These are phyloP conservation scores for Fraxinus angustifolia DNA, from an alignment of 305 asterid species.

Conservation along the genomic window DNA sequence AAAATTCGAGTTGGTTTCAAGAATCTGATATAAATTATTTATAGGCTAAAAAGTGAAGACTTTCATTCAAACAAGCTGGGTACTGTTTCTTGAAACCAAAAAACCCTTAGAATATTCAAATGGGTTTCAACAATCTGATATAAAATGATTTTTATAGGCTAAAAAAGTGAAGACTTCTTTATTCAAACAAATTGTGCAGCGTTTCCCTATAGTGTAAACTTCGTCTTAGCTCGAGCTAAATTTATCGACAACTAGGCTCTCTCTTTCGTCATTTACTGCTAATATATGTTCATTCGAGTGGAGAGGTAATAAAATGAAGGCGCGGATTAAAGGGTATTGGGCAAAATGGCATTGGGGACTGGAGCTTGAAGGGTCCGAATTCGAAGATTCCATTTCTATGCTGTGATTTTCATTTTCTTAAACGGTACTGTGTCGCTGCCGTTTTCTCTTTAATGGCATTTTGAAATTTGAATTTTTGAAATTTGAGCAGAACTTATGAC, in stretches of 20 bases:
- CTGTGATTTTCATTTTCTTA: slow-evolving; percentile 32
- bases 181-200: neutral
- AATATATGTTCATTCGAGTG: too few relatives aligned
- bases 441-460: slow-evolving; percentile 11
- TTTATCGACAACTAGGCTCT: neutral
- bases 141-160: slow-evolving; percentile 4
- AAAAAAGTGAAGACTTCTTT: neutral
- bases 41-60: neutral
- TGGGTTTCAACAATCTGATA: slow-evolving; percentile 4
- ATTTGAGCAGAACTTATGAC: neutral
- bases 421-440: slow-evolving; percentile 44
- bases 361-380: neutral
- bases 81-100: slow-evolving; percentile 15
- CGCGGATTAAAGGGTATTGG: neutral
- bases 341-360: neutral
- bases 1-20: neutral
- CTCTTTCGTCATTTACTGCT: too few relatives aligned
- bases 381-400: slow-evolving; percentile 38
- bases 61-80: neutral
- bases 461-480: slow-evolving; percentile 52
- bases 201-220: neutral
- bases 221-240: neutral
- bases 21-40: slow-evolving; percentile 4
- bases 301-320: too few relatives aligned
- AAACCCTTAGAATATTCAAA: neutral